Percentiles rank a stretch among this genome's conserved stretches.
Conservation (phyloP, 306 rosid species). For the Medicago arabica region DNA sequence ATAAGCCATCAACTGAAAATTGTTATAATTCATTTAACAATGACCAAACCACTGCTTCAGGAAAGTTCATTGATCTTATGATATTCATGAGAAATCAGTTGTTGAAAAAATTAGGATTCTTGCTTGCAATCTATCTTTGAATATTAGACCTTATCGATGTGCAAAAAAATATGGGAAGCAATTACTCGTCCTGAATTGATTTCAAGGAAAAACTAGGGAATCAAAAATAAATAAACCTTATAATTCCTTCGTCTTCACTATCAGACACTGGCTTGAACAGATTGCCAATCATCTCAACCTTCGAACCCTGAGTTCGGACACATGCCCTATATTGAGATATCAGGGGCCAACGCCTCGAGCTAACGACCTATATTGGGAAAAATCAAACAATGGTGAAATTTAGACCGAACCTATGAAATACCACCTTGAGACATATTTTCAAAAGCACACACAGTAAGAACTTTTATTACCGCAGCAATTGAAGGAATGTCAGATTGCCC, state of each 20-base stretch:
- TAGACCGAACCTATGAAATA: neutral
- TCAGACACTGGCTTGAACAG: slow-evolving; percentile 71
- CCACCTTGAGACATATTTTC: neutral
- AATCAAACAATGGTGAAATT: neutral
- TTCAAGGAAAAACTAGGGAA: neutral
- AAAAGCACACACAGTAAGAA: neutral
- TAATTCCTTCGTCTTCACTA: slow-evolving; percentile 76
- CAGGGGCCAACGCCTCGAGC: slow-evolving; percentile 91
- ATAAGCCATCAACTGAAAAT: neutral
- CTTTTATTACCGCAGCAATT: slow-evolving; percentile 74
- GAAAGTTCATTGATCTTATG: neutral
- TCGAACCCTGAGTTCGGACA: slow-evolving; percentile 86
- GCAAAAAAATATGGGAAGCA: neutral
- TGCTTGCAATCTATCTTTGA: too few species aligned
- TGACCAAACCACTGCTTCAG: neutral
- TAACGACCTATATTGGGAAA: slow-evolving; percentile 64
- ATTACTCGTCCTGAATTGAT: neutral
- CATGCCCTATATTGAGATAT: slow-evolving; percentile 87
- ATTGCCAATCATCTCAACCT: slow-evolving; percentile 88
- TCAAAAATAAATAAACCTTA: slow-evolving; percentile 56
- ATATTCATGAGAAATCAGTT: too few species aligned
- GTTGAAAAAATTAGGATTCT: too few species aligned
- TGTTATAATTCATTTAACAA: neutral
- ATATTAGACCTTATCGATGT: neutral
- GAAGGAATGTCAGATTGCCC: slow-evolving; percentile 93